A percentile compares a stretch with the other conserved stretches of the same genome.
These are phyloP conservation scores for barrel medic (Medicago truncatula) DNA, from an alignment of 306 rosid species.

Conservation along the genomic window DNA sequence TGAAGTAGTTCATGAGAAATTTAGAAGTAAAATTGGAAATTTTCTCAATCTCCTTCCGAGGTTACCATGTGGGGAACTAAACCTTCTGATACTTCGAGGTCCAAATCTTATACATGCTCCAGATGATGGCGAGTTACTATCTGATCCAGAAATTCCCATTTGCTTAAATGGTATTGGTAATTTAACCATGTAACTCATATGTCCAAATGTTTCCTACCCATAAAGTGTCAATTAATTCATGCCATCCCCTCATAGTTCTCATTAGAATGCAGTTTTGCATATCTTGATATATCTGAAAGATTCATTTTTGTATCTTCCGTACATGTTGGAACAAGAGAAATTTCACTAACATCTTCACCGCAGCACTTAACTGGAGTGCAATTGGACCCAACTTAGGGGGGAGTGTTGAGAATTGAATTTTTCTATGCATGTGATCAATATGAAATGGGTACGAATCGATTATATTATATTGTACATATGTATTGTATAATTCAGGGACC, in stretches of 20 bases:
- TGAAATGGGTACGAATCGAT: not conserved
- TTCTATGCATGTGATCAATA: not conserved
- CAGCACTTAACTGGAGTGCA: not conserved
- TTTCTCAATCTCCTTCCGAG: conserved; percentile 4
- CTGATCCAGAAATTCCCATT: conserved; percentile 9
- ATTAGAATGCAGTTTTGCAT: not conserved
- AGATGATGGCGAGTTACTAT: not conserved
- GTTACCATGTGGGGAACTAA: not conserved
- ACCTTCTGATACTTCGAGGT: not conserved
- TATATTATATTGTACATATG: not conserved
- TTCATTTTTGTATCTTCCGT: not conserved
- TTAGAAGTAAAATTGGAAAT: not conserved
- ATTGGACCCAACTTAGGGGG: not conserved
- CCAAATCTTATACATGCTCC: not conserved
- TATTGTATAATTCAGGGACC: conserved; percentile 7
- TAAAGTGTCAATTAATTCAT: not conserved
- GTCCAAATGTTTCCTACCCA: conserved; percentile 6
- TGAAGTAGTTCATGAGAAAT: not conserved
- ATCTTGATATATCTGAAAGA: conserved; percentile 5
- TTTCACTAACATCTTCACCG: not conserved
- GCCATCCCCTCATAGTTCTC: not conserved
- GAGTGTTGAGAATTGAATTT: conserved; percentile 2
- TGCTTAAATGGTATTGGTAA: not conserved
- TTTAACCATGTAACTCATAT: not conserved
- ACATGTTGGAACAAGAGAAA: conserved; percentile 1